Evolutionary conservation across 352 stramenopile genomes (phyloP).

Genomic region (Thraustotheca clavata): DNA sequence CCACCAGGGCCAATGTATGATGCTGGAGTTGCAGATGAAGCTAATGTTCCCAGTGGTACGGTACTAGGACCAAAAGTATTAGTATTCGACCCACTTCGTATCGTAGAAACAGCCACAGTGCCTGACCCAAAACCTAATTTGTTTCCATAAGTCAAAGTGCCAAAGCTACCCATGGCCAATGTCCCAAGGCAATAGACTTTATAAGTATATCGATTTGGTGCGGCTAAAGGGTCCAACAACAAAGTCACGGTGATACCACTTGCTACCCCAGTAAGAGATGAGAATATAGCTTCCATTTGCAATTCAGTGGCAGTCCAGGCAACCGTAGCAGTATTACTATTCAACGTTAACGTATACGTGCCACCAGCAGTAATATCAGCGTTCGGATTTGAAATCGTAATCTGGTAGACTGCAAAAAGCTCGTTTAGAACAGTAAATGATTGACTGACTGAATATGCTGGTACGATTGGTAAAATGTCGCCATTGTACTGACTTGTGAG

Average conservation of each 20-base stretch:
- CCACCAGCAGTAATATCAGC: conserved; percentile 30
- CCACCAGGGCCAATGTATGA: conserved; percentile 31
- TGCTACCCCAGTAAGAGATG: conserved; percentile 2
- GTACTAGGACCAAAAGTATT: conserved; percentile 30
- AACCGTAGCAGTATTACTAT: conserved; percentile 33
- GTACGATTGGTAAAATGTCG: conserved; percentile 34
- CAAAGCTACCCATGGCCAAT: conserved; percentile 34
- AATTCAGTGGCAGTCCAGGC: conserved; percentile 49
- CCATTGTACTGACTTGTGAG: conserved; percentile 43
- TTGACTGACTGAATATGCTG: conserved; percentile 50
- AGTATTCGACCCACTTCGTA: conserved; percentile 29
- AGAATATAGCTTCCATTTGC: conserved; percentile 33
- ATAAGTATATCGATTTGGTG: conserved; percentile 58
- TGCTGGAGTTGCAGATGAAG: conserved; percentile 24
- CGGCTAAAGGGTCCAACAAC: conserved; percentile 29
- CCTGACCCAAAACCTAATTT: conserved; percentile 28
- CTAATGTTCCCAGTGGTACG: conserved; percentile 41
- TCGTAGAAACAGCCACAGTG: conserved; percentile 28
- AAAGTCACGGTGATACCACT: conserved; percentile 49
- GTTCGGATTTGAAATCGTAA: conserved; percentile 38
- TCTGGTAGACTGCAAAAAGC: conserved; percentile 57
- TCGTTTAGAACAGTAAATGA: conserved; percentile 64
- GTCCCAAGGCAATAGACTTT: conserved; percentile 61
- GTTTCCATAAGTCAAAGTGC: conserved; percentile 22
- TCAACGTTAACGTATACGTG: conserved; percentile 38